Conservation (phyloP, 1,284 basidiomycete genomes). For the Mycena sp. region DNA sequence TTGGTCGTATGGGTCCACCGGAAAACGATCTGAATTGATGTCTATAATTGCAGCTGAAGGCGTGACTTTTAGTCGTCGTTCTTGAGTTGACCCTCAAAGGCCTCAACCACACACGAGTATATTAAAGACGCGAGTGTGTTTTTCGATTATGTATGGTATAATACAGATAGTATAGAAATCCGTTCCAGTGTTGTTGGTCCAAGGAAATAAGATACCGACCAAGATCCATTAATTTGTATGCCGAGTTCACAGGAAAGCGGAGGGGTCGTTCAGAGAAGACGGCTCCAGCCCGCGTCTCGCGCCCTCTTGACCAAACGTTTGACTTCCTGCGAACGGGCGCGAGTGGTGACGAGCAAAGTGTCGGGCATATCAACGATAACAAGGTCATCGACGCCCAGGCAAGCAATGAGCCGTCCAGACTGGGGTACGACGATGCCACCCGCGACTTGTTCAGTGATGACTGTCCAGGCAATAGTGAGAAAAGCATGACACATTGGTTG, state of each 20-base stretch:
- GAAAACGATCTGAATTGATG: too few species aligned
- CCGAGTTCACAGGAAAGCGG: not conserved
- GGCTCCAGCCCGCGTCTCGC: constrained; percentile 76
- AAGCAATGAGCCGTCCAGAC: constrained; percentile 80
- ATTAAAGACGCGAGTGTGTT: too few species aligned
- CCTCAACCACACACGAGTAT: too few species aligned
- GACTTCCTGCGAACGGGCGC: constrained; percentile 86
- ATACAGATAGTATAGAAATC: constrained; percentile 6
- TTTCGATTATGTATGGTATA: constrained; percentile 9
- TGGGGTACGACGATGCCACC: constrained; percentile 89
- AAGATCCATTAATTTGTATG: not conserved
- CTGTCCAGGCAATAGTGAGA: constrained; percentile 46
- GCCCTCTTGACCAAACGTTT: constrained; percentile 83
- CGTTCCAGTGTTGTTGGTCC: constrained; percentile 16
- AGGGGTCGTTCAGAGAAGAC: constrained; percentile 54
- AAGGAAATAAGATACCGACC: constrained; percentile 4
- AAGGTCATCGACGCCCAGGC: constrained; percentile 84
- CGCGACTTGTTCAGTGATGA: constrained; percentile 84
- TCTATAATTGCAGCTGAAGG: too few species aligned
- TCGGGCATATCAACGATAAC: constrained; percentile 90
- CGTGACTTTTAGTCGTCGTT: too few species aligned
- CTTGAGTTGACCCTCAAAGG: too few species aligned
- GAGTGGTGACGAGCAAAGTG: constrained; percentile 83
- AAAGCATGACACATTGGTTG: not conserved
- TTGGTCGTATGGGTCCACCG: too few species aligned